Base-by-base conservation (phyloP, 768 basidiomycete species). In the Lactifluus hygrophoroides region DNA sequence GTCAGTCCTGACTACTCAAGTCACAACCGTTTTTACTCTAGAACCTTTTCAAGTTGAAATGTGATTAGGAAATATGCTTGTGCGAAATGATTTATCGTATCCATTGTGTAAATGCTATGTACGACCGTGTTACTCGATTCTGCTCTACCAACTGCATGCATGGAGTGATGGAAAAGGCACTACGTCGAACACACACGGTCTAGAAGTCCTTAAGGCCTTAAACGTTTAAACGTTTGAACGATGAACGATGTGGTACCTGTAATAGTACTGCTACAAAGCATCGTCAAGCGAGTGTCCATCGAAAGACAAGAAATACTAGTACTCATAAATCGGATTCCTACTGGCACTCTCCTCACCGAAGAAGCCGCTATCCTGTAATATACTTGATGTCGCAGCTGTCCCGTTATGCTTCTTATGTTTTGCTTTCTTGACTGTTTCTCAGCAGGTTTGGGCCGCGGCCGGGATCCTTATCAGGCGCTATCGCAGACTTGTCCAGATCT, bases 21-120 rank as follows among this genome's bases (percentile, higher is more conserved):
- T 64, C 59, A 13, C 57, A 45, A 16, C 46, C 67, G n/a, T n/a
- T n/a, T n/a, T n/a, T 55, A 16, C 47, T 69, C 10, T 48, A 51
- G 4, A 63, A 63, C 42, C 48, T 58, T 2, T 35, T 35, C n/a
- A n/a, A n/a, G 35, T 13, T 11, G 11, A 13, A 35, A n/a, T n/a
- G n/a, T n/a, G n/a, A n/a, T n/a, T n/a, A n/a, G n/a, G 14, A 35
- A 35, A 13, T 35, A 35, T 13, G 10, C 11, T 35, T 35, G 10
- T 35, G 34, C 34, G 34, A 35, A 11, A 30, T 32, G 30, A 32
- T 10, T 32, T 32, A 32, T 32, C 1, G 30, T 32, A 32, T 32
- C 30, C 5, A 32, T 10, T 32, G 30, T 32, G 30, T 32, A 32
- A 32, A 32, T 32, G 30, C 30, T 32, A 8, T 32, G 10, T n/a